These are phyloP conservation scores for Gossypium gossypioides DNA, from an alignment of 441 rosid species.

Conservation along the genomic window DNA sequence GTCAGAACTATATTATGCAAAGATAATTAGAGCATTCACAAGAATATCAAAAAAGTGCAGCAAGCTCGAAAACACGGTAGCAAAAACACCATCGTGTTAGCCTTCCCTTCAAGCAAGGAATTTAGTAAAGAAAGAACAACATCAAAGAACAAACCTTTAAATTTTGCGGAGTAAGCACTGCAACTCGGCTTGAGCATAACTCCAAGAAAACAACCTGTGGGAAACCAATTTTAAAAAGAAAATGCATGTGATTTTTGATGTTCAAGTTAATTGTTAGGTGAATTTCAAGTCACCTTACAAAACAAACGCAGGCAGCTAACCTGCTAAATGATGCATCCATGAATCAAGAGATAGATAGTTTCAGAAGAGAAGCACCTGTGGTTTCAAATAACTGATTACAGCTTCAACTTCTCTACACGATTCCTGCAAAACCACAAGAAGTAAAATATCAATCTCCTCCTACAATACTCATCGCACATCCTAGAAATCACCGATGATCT, in stretches of 20 bases:
- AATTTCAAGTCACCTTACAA: neutral
- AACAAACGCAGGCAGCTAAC: conserved; percentile 19
- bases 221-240: neutral
- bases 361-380: conserved; percentile 54
- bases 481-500: neutral
- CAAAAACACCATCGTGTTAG: neutral
- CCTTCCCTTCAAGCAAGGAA: neutral
- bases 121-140: neutral
- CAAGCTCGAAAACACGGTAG: neutral
- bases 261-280: neutral
- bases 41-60: neutral
- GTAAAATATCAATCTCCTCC: neutral
- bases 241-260: neutral
- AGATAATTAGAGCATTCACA: neutral
- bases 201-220: conserved; percentile 83
- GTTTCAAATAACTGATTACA: conserved; percentile 61
- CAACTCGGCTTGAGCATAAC: conserved; percentile 72
- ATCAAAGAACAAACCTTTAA: conserved; percentile 47
- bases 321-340: conserved; percentile 18
- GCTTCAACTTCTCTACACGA: conserved; percentile 86
- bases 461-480: neutral
- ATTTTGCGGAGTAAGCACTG: conserved; percentile 67
- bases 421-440: conserved; percentile 43
- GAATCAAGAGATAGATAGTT: conserved; percentile 19
- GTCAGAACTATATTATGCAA: neutral